Evolutionary conservation across 768 basidiomycete species (phyloP), one percentile per base, ranked within the genome.

Genomic region (Mrakia hoshinonis): DNA sequence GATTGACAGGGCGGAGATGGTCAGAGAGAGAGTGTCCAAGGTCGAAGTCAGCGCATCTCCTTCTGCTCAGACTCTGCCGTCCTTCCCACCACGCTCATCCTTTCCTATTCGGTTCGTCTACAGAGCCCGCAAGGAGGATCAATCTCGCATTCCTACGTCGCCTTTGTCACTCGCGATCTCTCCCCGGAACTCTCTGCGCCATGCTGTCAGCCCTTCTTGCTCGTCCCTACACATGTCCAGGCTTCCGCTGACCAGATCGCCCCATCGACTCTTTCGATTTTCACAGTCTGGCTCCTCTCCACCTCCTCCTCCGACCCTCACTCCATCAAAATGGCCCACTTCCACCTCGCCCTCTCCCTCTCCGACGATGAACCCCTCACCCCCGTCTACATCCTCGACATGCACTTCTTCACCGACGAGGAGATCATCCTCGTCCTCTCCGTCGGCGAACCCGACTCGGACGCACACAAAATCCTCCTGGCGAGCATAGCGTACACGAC

Each of bases 381-480:
- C 4, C 0, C 24, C 20, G 64, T 47, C 52, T 31, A 67, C 20
- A 36, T 72, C 3, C n/a, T 72, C 24, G 70, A 72, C 38, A 55
- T 72, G 39, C 51, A 65, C n/a, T 72, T 67, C 49, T 72, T 72
- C 66, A 72, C 54, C 10, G 43, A 64, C 15, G 70, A 67, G 5
- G 70, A 72, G 36, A 13, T 72, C 46, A 65, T 72, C 4, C 26
- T 72, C 5, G 51, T 67, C 10, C 65, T 72, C 2, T 36, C 58
- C 29, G 65, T 49, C 9, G 55, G 55, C 3, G 36, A 47, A 13
- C n/a, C 46, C 31, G 7, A 12, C 43, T 55, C 47, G 2, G 22
- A 34, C 6, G 0, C 58, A 61, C 47, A 60, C 15, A 55, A 60
- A 10, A n/a, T 66, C 46, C 34, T 66, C 5, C 51, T 71, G 10